Conservation (phyloP, 1,284 basidiomycete genomes). For the Boletus smithii region DNA sequence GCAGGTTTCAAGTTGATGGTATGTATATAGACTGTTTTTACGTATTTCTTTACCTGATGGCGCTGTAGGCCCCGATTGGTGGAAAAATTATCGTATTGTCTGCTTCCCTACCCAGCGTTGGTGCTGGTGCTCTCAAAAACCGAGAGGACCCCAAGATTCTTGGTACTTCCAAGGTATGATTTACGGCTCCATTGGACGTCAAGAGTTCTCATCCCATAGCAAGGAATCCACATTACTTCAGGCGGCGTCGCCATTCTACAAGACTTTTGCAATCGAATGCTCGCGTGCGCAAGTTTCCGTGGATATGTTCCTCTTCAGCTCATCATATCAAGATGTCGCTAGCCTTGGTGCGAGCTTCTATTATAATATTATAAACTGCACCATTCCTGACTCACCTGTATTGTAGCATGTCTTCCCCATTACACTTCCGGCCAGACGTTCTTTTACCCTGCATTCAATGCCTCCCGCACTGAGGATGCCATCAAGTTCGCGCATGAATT, state of each 20-base stretch:
- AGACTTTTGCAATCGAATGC: conserved; percentile 98
- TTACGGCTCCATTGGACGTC: background rate
- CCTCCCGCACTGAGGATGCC: conserved; percentile 89
- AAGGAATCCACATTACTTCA: conserved; percentile 86
- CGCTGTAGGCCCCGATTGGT: conserved; percentile 75
- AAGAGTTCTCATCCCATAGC: conserved; percentile 7
- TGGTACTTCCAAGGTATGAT: conserved; percentile 82
- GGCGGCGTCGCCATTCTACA: conserved; percentile 93
- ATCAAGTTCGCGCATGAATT: conserved; percentile 98
- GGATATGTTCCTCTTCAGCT: conserved; percentile 98
- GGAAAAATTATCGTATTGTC: conserved; percentile 95
- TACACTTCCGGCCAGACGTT: conserved; percentile 99
- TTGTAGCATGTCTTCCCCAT: conserved; percentile 82
- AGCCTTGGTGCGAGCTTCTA: conserved; percentile 61
- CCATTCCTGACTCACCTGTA: conserved; percentile 10
- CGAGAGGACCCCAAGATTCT: conserved; percentile 96
- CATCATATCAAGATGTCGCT: conserved; percentile 93
- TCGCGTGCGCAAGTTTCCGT: conserved; percentile 96
- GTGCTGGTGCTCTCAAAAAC: conserved; percentile 91
- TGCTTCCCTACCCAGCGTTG: conserved; percentile 83
- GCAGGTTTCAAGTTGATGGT: conserved; percentile 96
- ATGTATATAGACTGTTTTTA: conserved; percentile 11
- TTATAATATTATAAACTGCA: background rate
- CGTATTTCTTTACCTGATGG: background rate
- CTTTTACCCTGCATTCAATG: conserved; percentile 98